These are phyloP conservation scores for Scheffersomyces spartinae DNA, from an alignment of 805 yeast genomes.

Conservation along the genomic window DNA sequence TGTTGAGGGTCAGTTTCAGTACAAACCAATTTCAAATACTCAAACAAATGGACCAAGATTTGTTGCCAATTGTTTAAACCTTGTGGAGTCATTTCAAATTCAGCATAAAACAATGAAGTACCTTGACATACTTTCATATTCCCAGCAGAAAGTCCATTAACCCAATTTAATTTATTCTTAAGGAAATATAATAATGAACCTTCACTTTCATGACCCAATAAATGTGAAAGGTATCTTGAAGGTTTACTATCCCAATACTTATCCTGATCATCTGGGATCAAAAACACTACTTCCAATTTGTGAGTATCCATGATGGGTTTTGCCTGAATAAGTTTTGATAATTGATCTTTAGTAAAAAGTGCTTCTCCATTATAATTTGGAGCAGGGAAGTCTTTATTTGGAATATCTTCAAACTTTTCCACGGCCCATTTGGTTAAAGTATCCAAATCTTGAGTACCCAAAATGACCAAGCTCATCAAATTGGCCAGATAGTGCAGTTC, in stretches of 20 bases:
- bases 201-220: conserved; percentile 85
- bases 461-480: conserved; percentile 74
- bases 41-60: conserved; percentile 50
- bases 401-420: conserved; percentile 52
- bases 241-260: conserved; percentile 58
- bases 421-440: conserved; percentile 61
- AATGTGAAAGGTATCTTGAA: conserved; percentile 59
- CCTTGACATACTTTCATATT: conserved; percentile 55
- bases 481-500: conserved; percentile 67
- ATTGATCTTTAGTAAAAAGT: conserved; percentile 38
- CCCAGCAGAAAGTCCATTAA: conserved; percentile 68
- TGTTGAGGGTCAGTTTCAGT: conserved; percentile 48
- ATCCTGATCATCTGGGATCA: conserved; percentile 63
- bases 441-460: conserved; percentile 74
- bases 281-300: conserved; percentile 54
- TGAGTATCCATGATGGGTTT: conserved; percentile 78
- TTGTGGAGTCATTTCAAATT: conserved; percentile 61
- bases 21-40: conserved; percentile 55
- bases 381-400: conserved; percentile 34
- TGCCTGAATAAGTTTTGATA: conserved; percentile 47
- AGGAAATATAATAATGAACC: conserved; percentile 71
- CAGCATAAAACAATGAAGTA: conserved; percentile 54
- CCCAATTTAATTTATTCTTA: conserved; percentile 62
- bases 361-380: conserved; percentile 33
- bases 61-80: conserved; percentile 59